These are phyloP conservation scores for Chaetomidium leptoderma DNA, from an alignment of 495 filamentous ascomycete species.

Conservation along the genomic window DNA sequence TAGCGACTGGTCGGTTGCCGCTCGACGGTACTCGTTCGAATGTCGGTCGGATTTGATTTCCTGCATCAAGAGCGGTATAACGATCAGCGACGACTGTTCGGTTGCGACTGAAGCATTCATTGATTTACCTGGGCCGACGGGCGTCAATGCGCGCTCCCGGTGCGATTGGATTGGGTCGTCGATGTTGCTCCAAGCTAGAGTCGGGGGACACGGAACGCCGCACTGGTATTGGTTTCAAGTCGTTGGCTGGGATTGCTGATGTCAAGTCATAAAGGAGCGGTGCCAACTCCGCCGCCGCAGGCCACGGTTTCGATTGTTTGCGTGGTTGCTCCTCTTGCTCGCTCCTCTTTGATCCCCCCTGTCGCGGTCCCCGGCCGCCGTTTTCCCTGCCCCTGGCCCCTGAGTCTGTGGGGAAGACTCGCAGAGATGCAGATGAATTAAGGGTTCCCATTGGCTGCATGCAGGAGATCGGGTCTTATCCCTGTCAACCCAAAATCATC, in stretches of 20 bases:
- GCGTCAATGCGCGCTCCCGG: no score
- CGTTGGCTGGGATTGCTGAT: neutral
- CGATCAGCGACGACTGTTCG: neutral
- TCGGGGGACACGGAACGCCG: neutral
- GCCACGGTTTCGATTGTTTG: conserved; percentile 10
- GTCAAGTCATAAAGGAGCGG: neutral
- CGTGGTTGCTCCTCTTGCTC: neutral
- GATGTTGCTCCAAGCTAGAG: neutral
- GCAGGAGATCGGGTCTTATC: neutral
- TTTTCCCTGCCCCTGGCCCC: conserved; percentile 17
- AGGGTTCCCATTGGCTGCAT: conserved; percentile 16
- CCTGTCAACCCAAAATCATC: neutral
- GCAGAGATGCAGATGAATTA: neutral
- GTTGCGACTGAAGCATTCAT: no score
- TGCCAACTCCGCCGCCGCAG: conserved; percentile 3
- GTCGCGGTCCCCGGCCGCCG: conserved; percentile 11
- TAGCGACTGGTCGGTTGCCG: neutral
- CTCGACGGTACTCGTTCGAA: neutral
- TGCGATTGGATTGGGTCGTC: neutral
- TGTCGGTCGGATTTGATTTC: neutral
- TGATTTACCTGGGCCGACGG: no score
- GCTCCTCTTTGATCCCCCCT: conserved; percentile 10
- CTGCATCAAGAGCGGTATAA: neutral
- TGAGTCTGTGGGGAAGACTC: conserved; percentile 17
- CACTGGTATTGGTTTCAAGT: conserved; percentile 2